Evolutionary conservation across 2,329 filamentous ascomycete species (phyloP), one percentile per base, ranked within the genome.

Genomic region (Aspergillus quadricinctus): DNA sequence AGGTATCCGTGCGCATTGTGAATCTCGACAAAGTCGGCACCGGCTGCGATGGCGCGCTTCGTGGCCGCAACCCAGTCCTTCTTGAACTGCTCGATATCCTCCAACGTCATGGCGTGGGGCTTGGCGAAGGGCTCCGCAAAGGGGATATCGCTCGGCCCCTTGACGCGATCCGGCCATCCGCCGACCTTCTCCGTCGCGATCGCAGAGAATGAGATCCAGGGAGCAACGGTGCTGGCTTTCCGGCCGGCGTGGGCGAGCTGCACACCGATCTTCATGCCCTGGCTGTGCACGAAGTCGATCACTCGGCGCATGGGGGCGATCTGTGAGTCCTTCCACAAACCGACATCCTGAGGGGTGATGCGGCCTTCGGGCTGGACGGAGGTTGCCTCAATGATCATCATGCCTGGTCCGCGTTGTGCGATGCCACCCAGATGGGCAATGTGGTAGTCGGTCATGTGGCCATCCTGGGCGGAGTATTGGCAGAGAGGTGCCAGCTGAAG

Each of bases 261-360:
- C 59, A 96, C 87, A 52, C 83, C 90, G 52, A 90, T 85, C 61
- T 88, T 85, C 67, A 91, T 86, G 68, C 81, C 82, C 73, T 96
- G 92, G 27, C 83, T 85, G 77, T 95, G 91, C 2, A 88, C 84
- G 60, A 92, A 95, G 59, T 95, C 89, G 37, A 87, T 83, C 48
- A 93, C 82, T 57, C 83, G 82, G 19, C 65, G 63, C 56, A 95
- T 76, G 0, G 87, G 86, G 60, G 82, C 86, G 58, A 92, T 87
- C 72, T 97, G 92, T 35, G 82, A 85, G 71, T 96, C 92, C 60
- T 88, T 81, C 92, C 92, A 97, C 7, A 97, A 76, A 0, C 92
- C 70, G 14, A 65, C 52, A 50, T 69, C 66, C 43, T 69, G 57
- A 0, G 91, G 90, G 0, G 89, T 88, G 77, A 96, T 96, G 54